phyloP scores from a whole-genome alignment of 116 monocot species.

The Thalassia testudinum region DNA sequence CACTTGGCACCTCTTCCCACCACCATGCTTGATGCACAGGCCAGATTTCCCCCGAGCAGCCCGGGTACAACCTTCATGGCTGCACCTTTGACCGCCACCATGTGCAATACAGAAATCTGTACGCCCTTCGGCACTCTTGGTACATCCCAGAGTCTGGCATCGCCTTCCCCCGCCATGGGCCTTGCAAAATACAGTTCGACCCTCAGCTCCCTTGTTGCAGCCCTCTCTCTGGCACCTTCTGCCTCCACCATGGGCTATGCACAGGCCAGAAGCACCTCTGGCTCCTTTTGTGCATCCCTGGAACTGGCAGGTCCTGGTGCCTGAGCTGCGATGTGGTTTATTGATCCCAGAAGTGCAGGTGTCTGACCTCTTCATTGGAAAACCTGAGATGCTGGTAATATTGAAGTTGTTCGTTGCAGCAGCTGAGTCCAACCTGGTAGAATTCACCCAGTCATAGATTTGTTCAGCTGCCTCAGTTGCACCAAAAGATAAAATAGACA shows the following conservation, averaged over 20 bases:
- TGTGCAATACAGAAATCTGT: constrained; percentile 68
- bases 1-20: constrained; percentile 54
- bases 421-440: not conserved
- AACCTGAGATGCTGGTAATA: constrained; percentile 2
- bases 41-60: constrained; percentile 72
- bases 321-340: constrained; percentile 21
- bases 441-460: not conserved
- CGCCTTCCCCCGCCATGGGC: constrained; percentile 64
- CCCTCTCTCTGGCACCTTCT: constrained; percentile 46
- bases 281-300: constrained; percentile 67
- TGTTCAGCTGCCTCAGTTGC: not conserved
- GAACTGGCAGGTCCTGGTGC: constrained; percentile 41
- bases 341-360: constrained; percentile 42
- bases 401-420: not conserved
- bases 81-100: constrained; percentile 59
- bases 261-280: constrained; percentile 61
- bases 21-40: constrained; percentile 71
- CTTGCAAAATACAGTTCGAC: constrained; percentile 53
- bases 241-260: constrained; percentile 73
- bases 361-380: constrained; percentile 13
- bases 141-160: constrained; percentile 55
- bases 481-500: constrained; percentile 1
- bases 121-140: constrained; percentile 68
- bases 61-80: constrained; percentile 25
- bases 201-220: constrained; percentile 68